Evolutionary conservation across 108 stramenopile genomes (phyloP).

Genomic region (Skeletonema costatum): DNA sequence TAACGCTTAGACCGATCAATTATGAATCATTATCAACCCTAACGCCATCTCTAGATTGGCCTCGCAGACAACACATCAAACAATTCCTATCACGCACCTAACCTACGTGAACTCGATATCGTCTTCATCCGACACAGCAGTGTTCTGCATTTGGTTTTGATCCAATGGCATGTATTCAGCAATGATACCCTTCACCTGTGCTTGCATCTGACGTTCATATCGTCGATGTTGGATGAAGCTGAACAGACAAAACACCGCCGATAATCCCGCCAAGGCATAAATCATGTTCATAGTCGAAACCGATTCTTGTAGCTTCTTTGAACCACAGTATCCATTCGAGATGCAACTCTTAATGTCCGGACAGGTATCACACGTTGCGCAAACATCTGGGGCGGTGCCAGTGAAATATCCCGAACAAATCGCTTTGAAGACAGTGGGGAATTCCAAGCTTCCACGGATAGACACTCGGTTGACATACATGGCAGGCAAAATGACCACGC

Average conservation of each 20-base stretch:
- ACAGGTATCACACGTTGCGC: constrained; percentile 57
- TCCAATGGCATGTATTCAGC: constrained; percentile 93
- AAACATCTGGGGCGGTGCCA: constrained; percentile 78
- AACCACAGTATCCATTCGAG: constrained; percentile 44
- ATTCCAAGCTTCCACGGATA: constrained; percentile 78
- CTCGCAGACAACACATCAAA: background rate
- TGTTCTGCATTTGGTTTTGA: constrained; percentile 32
- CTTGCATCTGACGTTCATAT: constrained; percentile 85
- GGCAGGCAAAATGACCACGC: constrained; percentile 84
- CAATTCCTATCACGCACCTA: background rate
- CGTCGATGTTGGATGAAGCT: constrained; percentile 79
- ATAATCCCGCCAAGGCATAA: constrained; percentile 38
- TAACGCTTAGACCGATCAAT: background rate
- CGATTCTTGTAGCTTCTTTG: constrained; percentile 47
- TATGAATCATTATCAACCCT: background rate
- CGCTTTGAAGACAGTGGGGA: constrained; percentile 80
- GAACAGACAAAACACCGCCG: constrained; percentile 49
- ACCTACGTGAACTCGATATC: constrained; percentile 41
- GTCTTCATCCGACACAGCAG: constrained; percentile 46
- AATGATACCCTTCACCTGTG: constrained; percentile 91
- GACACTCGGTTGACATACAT: constrained; percentile 89
- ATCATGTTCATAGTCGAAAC: constrained; percentile 43
- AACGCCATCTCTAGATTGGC: background rate
- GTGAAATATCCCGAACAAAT: constrained; percentile 90
- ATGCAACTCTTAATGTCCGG: constrained; percentile 42